These are phyloP conservation scores for Exophiala sp. DNA, from an alignment of 2,329 filamentous ascomycete species.

Conservation along the genomic window DNA sequence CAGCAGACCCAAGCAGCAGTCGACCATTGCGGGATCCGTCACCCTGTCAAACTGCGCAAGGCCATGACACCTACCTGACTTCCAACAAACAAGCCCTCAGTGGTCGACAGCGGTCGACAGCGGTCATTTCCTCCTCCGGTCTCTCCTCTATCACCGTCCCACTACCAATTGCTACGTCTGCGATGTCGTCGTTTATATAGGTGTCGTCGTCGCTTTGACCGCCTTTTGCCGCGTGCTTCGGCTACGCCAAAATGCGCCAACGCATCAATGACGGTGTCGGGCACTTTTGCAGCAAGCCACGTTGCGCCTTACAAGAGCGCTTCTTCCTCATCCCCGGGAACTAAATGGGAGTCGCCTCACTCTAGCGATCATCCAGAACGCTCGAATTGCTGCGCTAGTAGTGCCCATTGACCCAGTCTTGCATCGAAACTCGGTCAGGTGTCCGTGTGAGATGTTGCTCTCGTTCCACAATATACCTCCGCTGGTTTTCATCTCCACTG, in stretches of 20 bases:
- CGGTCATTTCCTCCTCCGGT: too few species aligned
- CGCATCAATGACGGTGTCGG: slow-evolving; percentile 25
- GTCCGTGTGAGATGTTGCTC: slow-evolving; percentile 1
- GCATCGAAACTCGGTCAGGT: slow-evolving; percentile 21
- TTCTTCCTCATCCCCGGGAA: slow-evolving; percentile 14
- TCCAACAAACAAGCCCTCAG: too few species aligned
- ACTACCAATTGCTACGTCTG: not conserved
- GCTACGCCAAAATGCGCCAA: slow-evolving; percentile 19
- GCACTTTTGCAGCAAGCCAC: slow-evolving; percentile 25
- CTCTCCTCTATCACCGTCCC: too few species aligned
- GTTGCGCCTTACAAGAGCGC: slow-evolving; percentile 22
- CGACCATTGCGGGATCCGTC: too few species aligned
- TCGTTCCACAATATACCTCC: not conserved
- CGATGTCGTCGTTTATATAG: slow-evolving; percentile 18
- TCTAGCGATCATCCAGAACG: slow-evolving; percentile 14
- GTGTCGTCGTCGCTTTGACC: slow-evolving; percentile 13
- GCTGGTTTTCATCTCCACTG: slow-evolving; percentile 7
- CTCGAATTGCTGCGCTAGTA: slow-evolving; percentile 11
- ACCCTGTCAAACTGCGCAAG: too few species aligned
- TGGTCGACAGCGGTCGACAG: too few species aligned
- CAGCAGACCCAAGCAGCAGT: too few species aligned
- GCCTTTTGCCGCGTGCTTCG: slow-evolving; percentile 18
- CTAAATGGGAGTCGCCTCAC: slow-evolving; percentile 24
- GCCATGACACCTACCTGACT: too few species aligned
- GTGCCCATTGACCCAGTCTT: slow-evolving; percentile 5